These are phyloP conservation scores for Gnomoniopsis sp. DNA, from an alignment of 2,329 filamentous ascomycete genomes.

Conservation along the genomic window DNA sequence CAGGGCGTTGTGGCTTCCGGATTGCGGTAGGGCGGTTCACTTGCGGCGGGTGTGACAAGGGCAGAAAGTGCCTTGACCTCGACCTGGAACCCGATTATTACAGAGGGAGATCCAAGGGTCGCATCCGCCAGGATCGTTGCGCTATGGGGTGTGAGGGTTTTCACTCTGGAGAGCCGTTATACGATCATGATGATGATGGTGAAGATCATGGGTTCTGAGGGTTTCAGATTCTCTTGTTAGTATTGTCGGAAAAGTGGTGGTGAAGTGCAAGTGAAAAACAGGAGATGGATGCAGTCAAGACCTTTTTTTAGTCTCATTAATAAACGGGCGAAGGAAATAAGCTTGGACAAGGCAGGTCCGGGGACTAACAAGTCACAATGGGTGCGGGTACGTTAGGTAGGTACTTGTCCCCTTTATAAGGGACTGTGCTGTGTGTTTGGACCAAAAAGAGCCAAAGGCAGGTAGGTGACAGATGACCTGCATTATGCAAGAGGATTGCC, in stretches of 20 bases:
- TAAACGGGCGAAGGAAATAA: constrained; percentile 2
- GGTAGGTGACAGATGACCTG: too few relatives aligned
- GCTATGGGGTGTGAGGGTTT: too few relatives aligned
- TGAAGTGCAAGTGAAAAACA: not conserved
- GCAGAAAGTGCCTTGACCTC: not conserved
- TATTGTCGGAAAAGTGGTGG: not conserved
- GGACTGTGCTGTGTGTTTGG: too few relatives aligned
- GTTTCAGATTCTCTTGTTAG: not conserved
- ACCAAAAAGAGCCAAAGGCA: too few relatives aligned
- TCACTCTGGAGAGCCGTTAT: too few relatives aligned
- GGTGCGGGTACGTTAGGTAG: constrained; percentile 2
- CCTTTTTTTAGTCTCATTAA: not conserved
- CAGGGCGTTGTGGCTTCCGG: constrained; percentile 1
- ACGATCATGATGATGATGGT: not conserved
- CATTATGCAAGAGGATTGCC: too few relatives aligned
- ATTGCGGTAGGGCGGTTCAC: not conserved
- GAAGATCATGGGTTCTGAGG: too few relatives aligned
- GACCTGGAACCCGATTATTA: not conserved
- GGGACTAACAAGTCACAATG: not conserved
- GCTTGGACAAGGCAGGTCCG: not conserved
- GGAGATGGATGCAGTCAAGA: not conserved
- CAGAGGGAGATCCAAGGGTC: not conserved
- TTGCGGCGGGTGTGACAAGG: not conserved
- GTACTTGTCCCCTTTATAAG: not conserved
- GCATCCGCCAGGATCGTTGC: not conserved